Base-by-base conservation (phyloP, 805 yeast genomes). In the Lachancea cidri region DNA sequence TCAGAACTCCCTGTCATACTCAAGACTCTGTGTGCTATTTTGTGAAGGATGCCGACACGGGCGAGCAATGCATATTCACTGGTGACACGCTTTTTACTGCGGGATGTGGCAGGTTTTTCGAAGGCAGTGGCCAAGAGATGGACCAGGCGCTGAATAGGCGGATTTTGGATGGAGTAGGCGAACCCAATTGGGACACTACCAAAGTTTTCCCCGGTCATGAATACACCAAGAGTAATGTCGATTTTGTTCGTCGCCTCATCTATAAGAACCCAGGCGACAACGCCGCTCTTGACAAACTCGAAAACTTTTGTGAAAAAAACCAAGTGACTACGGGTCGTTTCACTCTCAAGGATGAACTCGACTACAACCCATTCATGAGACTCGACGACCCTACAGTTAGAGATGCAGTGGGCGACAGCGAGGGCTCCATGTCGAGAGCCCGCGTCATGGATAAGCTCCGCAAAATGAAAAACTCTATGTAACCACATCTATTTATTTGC, bases 1-100 rank as follows among this genome's bases (percentile, higher is more conserved):
- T 91, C 30, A 91, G 91, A 64, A 93, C 99, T 0, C 98, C 99
- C 3, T 93, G 99, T 59, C 99, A 93, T 62, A 93, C 99, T 0
- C 93, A 84, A 64, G 99, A 93, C 64, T 86, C 96, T 3, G 85
- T 93, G 45, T 91, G 98, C 58, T 93, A 87, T 64, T 83, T 64
- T 53, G 87, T 76, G 0, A 68, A 68, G 35, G 98, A 91, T 58
- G 33, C 45, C 0, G 51, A 60, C n/a, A 77, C 88, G 1, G 73
- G 71, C 25, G 77, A 87, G 50, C 71, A 70, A 48, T 88, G 83
- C 3, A 88, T 93, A 2, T 87, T 93, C 66, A 86, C 97, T 0
- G 99, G 99, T 9, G 99, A 93, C 64, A 93, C 98, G 0, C 69
- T 93, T 33, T 93, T 93, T 66, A 84, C 77, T 34, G 86, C 91